Conservation (phyloP, 1,284 basidiomycete genomes). For the Crepidotus sp. region DNA sequence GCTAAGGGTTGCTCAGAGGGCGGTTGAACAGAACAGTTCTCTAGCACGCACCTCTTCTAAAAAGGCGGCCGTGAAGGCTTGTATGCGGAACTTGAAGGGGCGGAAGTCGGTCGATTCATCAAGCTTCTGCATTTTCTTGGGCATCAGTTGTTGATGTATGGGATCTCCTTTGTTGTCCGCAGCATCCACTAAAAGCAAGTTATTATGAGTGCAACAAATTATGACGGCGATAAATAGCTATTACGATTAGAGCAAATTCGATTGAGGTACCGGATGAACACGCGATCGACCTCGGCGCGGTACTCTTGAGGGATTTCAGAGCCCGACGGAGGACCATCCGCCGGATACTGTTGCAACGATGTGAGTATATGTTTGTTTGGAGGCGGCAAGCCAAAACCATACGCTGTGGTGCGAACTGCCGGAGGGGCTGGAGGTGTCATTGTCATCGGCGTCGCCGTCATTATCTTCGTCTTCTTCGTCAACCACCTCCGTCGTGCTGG, state of each 20-base stretch:
- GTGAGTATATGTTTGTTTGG: constrained; percentile 1
- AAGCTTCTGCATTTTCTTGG: constrained; percentile 93
- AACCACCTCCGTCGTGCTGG: constrained; percentile 19
- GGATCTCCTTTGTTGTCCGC: constrained; percentile 92
- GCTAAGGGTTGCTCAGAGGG: constrained; percentile 31
- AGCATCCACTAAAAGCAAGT: constrained; percentile 66
- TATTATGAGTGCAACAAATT: constrained; percentile 13
- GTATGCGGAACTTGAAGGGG: constrained; percentile 98
- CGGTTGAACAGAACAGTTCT: not conserved
- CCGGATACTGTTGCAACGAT: constrained; percentile 13
- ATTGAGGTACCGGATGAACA: constrained; percentile 89
- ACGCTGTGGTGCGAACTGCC: constrained; percentile 17
- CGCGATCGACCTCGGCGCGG: constrained; percentile 73
- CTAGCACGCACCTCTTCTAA: constrained; percentile 67
- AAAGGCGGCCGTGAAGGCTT: constrained; percentile 96
- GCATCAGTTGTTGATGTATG: constrained; percentile 98
- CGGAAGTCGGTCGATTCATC: constrained; percentile 96
- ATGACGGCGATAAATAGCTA: constrained; percentile 24
- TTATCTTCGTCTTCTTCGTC: constrained; percentile 34
- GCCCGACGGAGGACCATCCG: constrained; percentile 15
- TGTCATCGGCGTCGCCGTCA: constrained; percentile 26
- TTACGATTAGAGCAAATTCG: constrained; percentile 84
- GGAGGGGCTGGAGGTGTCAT: constrained; percentile 15
- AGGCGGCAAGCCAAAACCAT: constrained; percentile 2
- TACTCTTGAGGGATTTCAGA: constrained; percentile 79